phyloP scores from a whole-genome alignment of 2,329 filamentous ascomycete species.

The Aspergillus sp. region DNA sequence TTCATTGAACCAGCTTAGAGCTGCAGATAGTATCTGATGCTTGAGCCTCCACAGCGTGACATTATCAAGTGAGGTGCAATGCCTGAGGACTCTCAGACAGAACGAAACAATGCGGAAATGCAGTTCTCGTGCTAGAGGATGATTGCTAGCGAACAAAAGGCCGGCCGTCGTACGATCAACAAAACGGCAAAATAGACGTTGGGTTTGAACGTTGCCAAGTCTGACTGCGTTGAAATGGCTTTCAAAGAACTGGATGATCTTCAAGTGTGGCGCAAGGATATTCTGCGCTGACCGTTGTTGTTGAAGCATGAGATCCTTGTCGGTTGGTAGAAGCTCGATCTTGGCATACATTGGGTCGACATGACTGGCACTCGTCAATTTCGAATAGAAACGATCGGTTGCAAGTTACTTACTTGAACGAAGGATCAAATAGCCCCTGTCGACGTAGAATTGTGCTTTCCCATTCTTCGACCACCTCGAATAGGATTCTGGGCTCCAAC shows the following conservation, averaged over 20 bases:
- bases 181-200: slow-evolving; percentile 79
- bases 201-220: slow-evolving; percentile 80
- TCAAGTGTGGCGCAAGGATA: slow-evolving; percentile 81
- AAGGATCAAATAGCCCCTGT: slow-evolving; percentile 78
- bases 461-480: slow-evolving; percentile 89
- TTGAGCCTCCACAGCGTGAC: slow-evolving; percentile 80
- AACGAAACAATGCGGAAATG: slow-evolving; percentile 87
- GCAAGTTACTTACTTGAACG: slow-evolving; percentile 60
- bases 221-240: slow-evolving; percentile 95
- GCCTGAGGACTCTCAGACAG: slow-evolving; percentile 74
- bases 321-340: slow-evolving; percentile 90
- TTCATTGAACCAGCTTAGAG: slow-evolving; percentile 83
- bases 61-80: slow-evolving; percentile 67
- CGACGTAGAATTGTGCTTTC: slow-evolving; percentile 78
- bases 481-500: slow-evolving; percentile 82
- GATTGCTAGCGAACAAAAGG: slow-evolving; percentile 70
- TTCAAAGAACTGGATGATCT: slow-evolving; percentile 82
- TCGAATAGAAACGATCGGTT: slow-evolving; percentile 16
- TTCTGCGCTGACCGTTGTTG: slow-evolving; percentile 80
- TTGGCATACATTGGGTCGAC: slow-evolving; percentile 88
- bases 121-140: slow-evolving; percentile 89
- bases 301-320: slow-evolving; percentile 73
- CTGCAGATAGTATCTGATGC: slow-evolving; percentile 84
- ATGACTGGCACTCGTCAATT: slow-evolving; percentile 53
- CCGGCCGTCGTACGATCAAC: slow-evolving; percentile 78